Base-by-base conservation (phyloP, 768 basidiomycete genomes). In the Lentinula boryana region DNA sequence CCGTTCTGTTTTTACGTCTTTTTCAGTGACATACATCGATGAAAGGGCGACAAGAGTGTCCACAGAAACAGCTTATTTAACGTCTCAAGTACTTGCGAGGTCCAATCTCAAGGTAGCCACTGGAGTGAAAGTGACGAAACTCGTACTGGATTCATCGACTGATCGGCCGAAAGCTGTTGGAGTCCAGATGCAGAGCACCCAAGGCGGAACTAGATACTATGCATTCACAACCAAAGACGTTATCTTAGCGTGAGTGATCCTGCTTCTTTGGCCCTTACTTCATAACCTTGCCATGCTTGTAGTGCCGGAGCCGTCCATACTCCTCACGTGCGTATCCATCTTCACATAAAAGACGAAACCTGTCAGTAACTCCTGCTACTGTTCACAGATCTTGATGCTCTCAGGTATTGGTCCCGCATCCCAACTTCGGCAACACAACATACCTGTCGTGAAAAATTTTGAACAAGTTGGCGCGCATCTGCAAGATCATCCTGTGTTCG, bases 401-500 rank as follows among this genome's bases (percentile, higher is more conserved):
- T 90, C 88, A 40, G 93, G 93, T 10, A 74, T 95, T 51, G 93
- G 92, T 2, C 88, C 90, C 38, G 77, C 78, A 1, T 75, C 75
- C 1, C 78, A 88, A 12, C 76, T 93, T 40, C 64, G 74, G 10
- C 69, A 75, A 40, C 74, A 85, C 60, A 71, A 72, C 5, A 85
- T 95, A 21, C 75, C 81, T 0, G 71, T 85, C 33, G 72, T 86
- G 18, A 67, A 82, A 5, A 84, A 92, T 65, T 80, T 88, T 1
- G 86, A 88, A 0, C 85, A 85, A 10, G 91, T 95, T 18, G 93
- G 93, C 13, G 75, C 80, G 8, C 80, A 92, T 68, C 79, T 94
- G 16, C 75, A 80, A 49, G 92, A 94, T 67, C 92, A 93, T 66
- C 76, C 79, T 3, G 76, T 78, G 13, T 77, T 88, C 54, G 75